Base-by-base conservation (phyloP, 148 eudicot genomes). In the Cornus controversa region DNA sequence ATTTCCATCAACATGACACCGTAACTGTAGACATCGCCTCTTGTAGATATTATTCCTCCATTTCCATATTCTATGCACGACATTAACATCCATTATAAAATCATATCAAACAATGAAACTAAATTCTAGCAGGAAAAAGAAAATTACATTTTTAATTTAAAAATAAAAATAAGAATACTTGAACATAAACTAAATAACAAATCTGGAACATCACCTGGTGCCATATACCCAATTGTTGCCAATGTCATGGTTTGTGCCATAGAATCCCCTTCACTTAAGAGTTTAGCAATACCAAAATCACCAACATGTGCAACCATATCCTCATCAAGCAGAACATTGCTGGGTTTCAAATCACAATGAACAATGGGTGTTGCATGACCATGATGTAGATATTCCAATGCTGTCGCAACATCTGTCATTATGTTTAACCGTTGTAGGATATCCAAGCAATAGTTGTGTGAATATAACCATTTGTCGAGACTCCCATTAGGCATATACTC, bases 401-500 rank as follows among this genome's bases (percentile, higher is more conserved):
- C 83, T 3, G 28, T 71, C 10, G 76, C 83, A 16, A 80, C 79
- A 71, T 80, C 83, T 31, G 76, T 71, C 23, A 72, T 65, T 27
- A 80, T 36, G 25, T 76, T 66, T 27, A 80, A 9, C 31, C 84
- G 66, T 64, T 57, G 81, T 18, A 45, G n/a, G 20, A 77, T 13
- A 62, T 74, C 70, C 75, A 82, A 72, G 53, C 40, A 74, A 16
- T 31, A n/a, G 26, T 78, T 64, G n/a, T 63, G 71, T 6, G 81
- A 82, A 74, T 82, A 54, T 37, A 82, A 53, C 84, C 84, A 78
- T 9, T 73, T 78, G 68, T 82, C 84, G 14, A 82, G 63, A 67
- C 71, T 82, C 26, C 84, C 84, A 74, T 82, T 82, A 25, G 81
- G 75, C 84, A 82, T 80, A 67, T 80, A 80, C 72, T 80, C 84